These are phyloP conservation scores for Fraxinus excelsior DNA, from an alignment of 257 asterid genomes.

Conservation along the genomic window DNA sequence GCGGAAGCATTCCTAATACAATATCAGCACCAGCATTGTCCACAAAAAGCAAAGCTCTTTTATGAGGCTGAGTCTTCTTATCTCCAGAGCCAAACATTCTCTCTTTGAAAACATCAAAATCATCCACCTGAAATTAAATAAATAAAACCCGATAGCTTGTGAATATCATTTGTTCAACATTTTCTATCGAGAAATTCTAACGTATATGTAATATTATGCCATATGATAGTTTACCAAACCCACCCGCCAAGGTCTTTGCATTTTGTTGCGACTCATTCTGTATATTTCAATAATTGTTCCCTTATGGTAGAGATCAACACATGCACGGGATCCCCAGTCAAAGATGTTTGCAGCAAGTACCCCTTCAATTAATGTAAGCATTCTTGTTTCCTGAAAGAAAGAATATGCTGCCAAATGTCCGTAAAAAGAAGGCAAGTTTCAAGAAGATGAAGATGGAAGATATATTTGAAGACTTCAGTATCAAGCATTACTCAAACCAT, in stretches of 20 bases:
- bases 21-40: constrained; percentile 98
- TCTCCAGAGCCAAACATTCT: constrained; percentile 73
- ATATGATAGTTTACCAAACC: constrained; percentile 25
- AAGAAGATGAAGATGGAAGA: not conserved
- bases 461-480: not conserved
- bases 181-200: not conserved
- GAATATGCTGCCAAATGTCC: not conserved
- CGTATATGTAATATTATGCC: not conserved
- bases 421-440: not conserved
- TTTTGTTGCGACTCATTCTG: constrained; percentile 97
- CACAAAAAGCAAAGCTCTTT: constrained; percentile 89
- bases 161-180: not conserved
- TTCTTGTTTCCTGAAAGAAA: constrained; percentile 67
- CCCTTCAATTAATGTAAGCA: constrained; percentile 89
- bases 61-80: constrained; percentile 58
- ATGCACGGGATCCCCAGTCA: constrained; percentile 99
- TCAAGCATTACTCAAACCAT: not conserved
- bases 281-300: constrained; percentile 97
- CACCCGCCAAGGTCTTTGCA: constrained; percentile 99
- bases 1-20: constrained; percentile 97
- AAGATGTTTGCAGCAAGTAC: constrained; percentile 99
- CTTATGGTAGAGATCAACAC: constrained; percentile 94
- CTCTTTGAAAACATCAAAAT: constrained; percentile 79
- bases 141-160: not conserved
- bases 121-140: constrained; percentile 66